phyloP scores from a whole-genome alignment of 2,329 filamentous ascomycete genomes.

The Aspergillaceae sp. region DNA sequence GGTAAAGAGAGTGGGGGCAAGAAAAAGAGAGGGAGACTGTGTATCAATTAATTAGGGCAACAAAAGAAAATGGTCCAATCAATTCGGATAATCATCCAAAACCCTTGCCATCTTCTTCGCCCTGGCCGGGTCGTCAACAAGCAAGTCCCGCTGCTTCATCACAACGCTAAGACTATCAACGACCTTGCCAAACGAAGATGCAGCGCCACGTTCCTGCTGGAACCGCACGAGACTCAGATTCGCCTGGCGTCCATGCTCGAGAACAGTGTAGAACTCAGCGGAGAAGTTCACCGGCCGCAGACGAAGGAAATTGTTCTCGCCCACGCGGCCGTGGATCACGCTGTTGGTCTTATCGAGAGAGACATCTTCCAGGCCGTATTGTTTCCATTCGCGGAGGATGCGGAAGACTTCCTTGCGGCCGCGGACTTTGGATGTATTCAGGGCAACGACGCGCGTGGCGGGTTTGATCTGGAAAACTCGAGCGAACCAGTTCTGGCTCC shows the following conservation, averaged over 20 bases:
- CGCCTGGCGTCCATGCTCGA: conserved; percentile 71
- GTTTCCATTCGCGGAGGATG: conserved; percentile 69
- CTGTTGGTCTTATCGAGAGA: conserved; percentile 70
- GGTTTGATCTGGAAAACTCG: conserved; percentile 86
- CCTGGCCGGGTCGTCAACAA: conserved; percentile 60
- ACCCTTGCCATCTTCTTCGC: conserved; percentile 57
- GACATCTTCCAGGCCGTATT: conserved; percentile 72
- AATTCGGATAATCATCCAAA: conserved; percentile 20
- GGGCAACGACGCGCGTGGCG: conserved; percentile 64
- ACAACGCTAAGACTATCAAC: conserved; percentile 66
- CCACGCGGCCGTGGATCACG: conserved; percentile 70
- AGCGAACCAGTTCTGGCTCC: conserved; percentile 75
- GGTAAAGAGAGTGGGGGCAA: no score
- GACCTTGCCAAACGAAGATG: conserved; percentile 77
- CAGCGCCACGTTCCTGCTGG: conserved; percentile 84
- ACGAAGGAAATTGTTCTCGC: conserved; percentile 64
- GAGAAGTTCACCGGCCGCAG: conserved; percentile 85
- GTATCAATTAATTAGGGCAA: neutral
- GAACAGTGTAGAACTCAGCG: conserved; percentile 77
- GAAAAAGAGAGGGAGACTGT: no score
- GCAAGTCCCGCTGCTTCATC: conserved; percentile 55
- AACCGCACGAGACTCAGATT: conserved; percentile 75
- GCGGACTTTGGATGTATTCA: conserved; percentile 61
- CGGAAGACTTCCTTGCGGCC: conserved; percentile 69
- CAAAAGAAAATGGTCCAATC: neutral